phyloP scores from a whole-genome alignment of 495 filamentous ascomycete genomes.

The Baudoinia panamericana region DNA sequence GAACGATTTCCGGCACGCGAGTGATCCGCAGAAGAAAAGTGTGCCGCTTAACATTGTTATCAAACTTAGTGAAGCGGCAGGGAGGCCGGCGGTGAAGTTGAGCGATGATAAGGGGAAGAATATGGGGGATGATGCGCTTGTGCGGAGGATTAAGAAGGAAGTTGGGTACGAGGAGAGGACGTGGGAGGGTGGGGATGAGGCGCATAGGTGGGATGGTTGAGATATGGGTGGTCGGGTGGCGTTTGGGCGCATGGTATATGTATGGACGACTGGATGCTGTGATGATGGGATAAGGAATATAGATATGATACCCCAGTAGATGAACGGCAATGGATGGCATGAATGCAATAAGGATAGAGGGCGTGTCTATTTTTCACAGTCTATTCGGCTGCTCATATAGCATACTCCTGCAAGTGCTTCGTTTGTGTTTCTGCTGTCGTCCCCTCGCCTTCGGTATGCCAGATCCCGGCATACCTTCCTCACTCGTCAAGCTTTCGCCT shows the following conservation, averaged over 20 bases:
- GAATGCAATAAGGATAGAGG: no score
- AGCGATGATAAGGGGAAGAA: slow-evolving; percentile 97
- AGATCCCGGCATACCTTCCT: no score
- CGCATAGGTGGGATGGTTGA: slow-evolving; percentile 51
- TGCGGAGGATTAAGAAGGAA: slow-evolving; percentile 68
- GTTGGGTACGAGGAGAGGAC: slow-evolving; percentile 74
- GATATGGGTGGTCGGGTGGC: neutral
- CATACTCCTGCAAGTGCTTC: no score
- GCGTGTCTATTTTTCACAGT: no score
- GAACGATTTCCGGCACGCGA: slow-evolving; percentile 64
- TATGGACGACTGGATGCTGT: neutral
- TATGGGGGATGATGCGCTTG: slow-evolving; percentile 67
- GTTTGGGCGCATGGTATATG: no score
- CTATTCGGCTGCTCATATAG: no score
- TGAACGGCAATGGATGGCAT: no score
- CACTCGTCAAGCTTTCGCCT: no score
- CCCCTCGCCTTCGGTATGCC: no score
- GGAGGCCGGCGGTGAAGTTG: slow-evolving; percentile 81
- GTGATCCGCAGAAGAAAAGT: slow-evolving; percentile 55
- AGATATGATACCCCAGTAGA: slow-evolving; percentile 9
- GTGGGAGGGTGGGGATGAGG: slow-evolving; percentile 78
- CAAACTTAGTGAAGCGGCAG: slow-evolving; percentile 74
- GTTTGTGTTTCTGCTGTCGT: no score
- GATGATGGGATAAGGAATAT: neutral
- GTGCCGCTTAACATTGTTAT: slow-evolving; percentile 96